These are phyloP conservation scores for Pterocarpus santalinus DNA, from an alignment of 306 rosid species.

Conservation along the genomic window DNA sequence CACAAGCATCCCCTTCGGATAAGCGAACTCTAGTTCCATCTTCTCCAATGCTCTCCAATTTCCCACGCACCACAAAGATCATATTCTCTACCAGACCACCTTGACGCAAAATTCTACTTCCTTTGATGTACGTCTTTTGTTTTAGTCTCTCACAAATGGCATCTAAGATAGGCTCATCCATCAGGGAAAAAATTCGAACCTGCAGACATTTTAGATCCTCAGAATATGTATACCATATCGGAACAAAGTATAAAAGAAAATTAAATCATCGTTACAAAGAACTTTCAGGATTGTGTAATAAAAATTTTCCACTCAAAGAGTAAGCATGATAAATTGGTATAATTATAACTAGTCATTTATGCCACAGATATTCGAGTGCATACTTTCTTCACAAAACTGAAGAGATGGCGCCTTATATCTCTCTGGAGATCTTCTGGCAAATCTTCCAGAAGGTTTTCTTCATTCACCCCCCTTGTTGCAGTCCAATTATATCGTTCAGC, in stretches of 20 bases:
- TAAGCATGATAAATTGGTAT: too few species aligned
- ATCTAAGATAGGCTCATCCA: too few species aligned
- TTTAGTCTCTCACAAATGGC: too few species aligned
- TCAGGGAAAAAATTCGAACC: too few species aligned
- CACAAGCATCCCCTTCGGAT: slow-evolving; percentile 78
- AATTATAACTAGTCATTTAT: too few species aligned
- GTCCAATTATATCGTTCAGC: slow-evolving; percentile 70
- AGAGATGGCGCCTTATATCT: slow-evolving; percentile 71
- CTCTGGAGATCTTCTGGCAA: slow-evolving; percentile 72
- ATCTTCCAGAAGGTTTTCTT: slow-evolving; percentile 62
- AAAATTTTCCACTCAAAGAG: too few species aligned
- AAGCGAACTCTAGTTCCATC: slow-evolving; percentile 63
- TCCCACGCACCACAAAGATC: slow-evolving; percentile 82
- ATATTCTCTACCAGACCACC: slow-evolving; percentile 80
- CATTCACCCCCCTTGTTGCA: slow-evolving; percentile 78
- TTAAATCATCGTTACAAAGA: too few species aligned
- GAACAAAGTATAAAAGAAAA: too few species aligned
- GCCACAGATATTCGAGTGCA: slow-evolving; percentile 18
- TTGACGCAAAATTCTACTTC: slow-evolving; percentile 35
- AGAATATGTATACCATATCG: too few species aligned
- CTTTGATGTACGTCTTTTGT: too few species aligned
- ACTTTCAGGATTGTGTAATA: too few species aligned
- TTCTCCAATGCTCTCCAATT: slow-evolving; percentile 72
- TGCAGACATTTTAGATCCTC: too few species aligned
- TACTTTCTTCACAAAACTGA: slow-evolving; percentile 63